Evolutionary conservation across 1,139 yeast species (phyloP).

Genomic region (Nakaseomyces kungkrabaensis): DNA sequence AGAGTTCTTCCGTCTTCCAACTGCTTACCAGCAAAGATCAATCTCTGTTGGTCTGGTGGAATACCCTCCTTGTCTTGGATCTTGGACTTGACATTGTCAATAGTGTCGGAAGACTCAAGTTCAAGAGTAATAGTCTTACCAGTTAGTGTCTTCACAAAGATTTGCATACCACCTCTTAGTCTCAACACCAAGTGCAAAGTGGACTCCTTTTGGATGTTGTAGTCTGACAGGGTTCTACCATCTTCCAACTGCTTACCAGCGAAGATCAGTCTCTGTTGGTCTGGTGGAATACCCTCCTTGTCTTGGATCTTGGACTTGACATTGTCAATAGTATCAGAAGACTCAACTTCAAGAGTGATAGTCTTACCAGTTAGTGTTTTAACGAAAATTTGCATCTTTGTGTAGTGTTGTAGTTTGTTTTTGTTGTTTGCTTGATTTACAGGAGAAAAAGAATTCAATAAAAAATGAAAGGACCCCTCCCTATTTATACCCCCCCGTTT

Average conservation of each 20-base stretch:
- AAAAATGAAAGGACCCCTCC: too few species aligned
- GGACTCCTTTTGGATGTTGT: conserved; percentile 86
- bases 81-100: too few species aligned
- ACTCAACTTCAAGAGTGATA: conserved; percentile 58
- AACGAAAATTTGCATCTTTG: conserved; percentile 43
- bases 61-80: conserved; percentile 36
- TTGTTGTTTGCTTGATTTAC: neutral
- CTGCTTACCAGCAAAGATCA: too few species aligned
- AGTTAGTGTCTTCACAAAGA: conserved; percentile 51
- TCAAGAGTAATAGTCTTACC: conserved; percentile 51
- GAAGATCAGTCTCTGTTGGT: conserved; percentile 94
- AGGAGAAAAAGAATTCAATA: too few species aligned
- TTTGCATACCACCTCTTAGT: conserved; percentile 81
- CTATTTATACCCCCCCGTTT: too few species aligned
- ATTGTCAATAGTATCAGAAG: conserved; percentile 62
- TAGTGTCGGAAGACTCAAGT: conserved; percentile 28
- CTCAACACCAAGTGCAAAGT: conserved; percentile 77
- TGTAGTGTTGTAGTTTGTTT: neutral
- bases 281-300: conserved; percentile 98
- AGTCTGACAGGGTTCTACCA: conserved; percentile 78
- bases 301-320: conserved; percentile 98
- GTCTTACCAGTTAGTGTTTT: conserved; percentile 62
- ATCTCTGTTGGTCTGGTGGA: conserved; percentile 45
- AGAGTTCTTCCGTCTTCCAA: too few species aligned
- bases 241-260: conserved; percentile 94